A percentile compares a stretch with the other conserved stretches of the same genome.
phyloP scores from a whole-genome alignment of 116 monocot genomes.

The Thalassia testudinum region DNA sequence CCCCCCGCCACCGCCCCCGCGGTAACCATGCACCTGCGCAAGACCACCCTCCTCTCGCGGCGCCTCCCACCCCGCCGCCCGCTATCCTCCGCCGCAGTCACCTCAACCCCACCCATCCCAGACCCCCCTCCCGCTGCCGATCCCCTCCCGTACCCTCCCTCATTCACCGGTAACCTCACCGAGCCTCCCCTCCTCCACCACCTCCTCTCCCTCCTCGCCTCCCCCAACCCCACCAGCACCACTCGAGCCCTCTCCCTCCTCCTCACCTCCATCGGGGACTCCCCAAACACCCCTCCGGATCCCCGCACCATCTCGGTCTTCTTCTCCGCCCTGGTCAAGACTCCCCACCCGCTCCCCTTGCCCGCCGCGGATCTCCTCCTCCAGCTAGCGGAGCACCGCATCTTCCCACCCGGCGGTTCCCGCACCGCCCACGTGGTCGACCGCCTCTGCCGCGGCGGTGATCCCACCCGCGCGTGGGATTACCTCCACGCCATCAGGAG shows the following conservation, averaged over 20 bases:
- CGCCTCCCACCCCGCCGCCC: too few relatives aligned
- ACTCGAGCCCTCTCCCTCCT: background rate
- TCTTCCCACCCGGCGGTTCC: slow-evolving; percentile 13
- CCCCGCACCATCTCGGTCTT: slow-evolving; percentile 13
- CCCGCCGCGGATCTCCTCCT: slow-evolving; percentile 13
- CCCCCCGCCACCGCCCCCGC: too few relatives aligned
- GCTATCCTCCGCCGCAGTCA: too few relatives aligned
- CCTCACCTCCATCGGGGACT: background rate
- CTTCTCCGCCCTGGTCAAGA: slow-evolving; percentile 14
- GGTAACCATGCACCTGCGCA: too few relatives aligned
- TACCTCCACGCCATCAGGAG: slow-evolving; percentile 29
- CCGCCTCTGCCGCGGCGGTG: slow-evolving; percentile 27
- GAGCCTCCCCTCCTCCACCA: too few relatives aligned
- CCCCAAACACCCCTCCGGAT: slow-evolving; percentile 8
- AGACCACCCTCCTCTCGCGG: too few relatives aligned
- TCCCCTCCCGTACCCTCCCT: too few relatives aligned
- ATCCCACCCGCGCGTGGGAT: slow-evolving; percentile 24
- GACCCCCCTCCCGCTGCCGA: too few relatives aligned
- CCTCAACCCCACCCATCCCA: too few relatives aligned
- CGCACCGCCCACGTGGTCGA: slow-evolving; percentile 19
- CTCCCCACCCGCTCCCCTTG: slow-evolving; percentile 5
- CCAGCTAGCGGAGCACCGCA: slow-evolving; percentile 12
- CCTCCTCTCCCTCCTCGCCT: background rate
- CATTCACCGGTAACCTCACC: too few relatives aligned
- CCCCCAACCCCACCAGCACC: background rate